These are phyloP conservation scores for Calocybe cyanea DNA, from an alignment of 768 basidiomycete species.

Conservation along the genomic window DNA sequence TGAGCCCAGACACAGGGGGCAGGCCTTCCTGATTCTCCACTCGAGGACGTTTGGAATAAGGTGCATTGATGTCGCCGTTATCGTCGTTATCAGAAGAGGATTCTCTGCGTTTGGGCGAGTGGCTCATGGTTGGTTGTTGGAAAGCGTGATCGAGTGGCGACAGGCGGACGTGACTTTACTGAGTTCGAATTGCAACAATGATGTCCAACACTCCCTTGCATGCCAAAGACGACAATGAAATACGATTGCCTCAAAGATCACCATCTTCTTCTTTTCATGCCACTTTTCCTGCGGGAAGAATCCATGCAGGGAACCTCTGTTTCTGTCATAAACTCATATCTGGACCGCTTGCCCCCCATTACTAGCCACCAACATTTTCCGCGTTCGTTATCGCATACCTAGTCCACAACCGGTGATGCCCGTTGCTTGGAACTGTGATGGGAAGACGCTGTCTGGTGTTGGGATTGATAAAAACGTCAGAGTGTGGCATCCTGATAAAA, in stretches of 20 bases:
- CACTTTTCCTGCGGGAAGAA: slow-evolving; percentile 63
- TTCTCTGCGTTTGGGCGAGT: too few relatives aligned
- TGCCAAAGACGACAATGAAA: slow-evolving; percentile 54
- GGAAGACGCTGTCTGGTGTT: slow-evolving; percentile 75
- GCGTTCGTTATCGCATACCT: slow-evolving; percentile 68
- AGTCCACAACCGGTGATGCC: slow-evolving; percentile 67
- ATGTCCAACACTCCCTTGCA: slow-evolving; percentile 20
- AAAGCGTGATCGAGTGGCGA: too few relatives aligned
- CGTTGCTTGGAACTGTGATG: slow-evolving; percentile 83
- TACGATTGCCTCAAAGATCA: slow-evolving; percentile 55
- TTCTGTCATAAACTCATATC: slow-evolving; percentile 13
- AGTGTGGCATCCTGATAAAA: slow-evolving; percentile 75
- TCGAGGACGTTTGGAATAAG: too few relatives aligned
- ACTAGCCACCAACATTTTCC: slow-evolving; percentile 75
- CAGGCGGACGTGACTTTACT: too few relatives aligned
- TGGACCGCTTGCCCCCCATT: too few relatives aligned
- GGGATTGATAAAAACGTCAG: slow-evolving; percentile 77
- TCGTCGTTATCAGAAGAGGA: too few relatives aligned
- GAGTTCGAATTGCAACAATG: too few relatives aligned
- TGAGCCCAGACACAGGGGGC: too few relatives aligned
- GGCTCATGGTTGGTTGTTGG: too few relatives aligned
- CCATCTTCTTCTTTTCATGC: slow-evolving; percentile 72
- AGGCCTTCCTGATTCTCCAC: too few relatives aligned
- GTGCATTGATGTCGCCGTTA: too few relatives aligned
- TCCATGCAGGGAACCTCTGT: slow-evolving; percentile 57